These are phyloP conservation scores for Euphrasia arctica DNA, from an alignment of 305 asterid genomes.

Conservation along the genomic window DNA sequence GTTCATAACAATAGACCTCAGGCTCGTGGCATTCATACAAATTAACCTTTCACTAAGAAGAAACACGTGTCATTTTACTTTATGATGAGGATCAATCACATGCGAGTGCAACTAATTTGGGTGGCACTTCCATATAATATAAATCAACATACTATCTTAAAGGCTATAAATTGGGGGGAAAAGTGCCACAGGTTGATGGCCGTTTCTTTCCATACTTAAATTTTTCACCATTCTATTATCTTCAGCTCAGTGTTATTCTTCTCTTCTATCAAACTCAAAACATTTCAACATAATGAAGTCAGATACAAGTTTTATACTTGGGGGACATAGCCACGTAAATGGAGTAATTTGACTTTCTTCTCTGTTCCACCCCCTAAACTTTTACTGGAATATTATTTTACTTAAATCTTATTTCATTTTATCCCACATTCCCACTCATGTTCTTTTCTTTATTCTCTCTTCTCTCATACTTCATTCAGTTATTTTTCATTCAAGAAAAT, in stretches of 20 bases:
- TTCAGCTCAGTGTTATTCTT: neutral
- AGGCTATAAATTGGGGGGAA: neutral
- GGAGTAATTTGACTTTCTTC: neutral
- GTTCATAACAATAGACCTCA: neutral
- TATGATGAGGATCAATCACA: conserved; percentile 14
- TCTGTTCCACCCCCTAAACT: neutral
- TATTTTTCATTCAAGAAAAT: neutral
- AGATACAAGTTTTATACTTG: neutral
- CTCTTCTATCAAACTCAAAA: conserved; percentile 1
- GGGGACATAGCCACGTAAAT: neutral
- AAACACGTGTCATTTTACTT: neutral
- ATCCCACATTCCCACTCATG: neutral
- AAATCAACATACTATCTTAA: neutral
- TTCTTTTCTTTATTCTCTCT: neutral
- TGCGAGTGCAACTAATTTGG: conserved; percentile 9
- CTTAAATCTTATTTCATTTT: neutral
- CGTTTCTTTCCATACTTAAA: neutral
- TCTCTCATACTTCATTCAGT: neutral
- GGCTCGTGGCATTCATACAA: conserved; percentile 18
- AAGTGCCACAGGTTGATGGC: neutral
- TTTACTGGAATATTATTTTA: neutral
- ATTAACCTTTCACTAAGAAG: conserved; percentile 1
- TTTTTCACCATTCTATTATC: neutral
- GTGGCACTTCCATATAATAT: conserved; percentile 1
- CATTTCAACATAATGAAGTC: neutral